phyloP scores from a whole-genome alignment of 176 grass and related monocot genomes.

The Eleusine indica region DNA sequence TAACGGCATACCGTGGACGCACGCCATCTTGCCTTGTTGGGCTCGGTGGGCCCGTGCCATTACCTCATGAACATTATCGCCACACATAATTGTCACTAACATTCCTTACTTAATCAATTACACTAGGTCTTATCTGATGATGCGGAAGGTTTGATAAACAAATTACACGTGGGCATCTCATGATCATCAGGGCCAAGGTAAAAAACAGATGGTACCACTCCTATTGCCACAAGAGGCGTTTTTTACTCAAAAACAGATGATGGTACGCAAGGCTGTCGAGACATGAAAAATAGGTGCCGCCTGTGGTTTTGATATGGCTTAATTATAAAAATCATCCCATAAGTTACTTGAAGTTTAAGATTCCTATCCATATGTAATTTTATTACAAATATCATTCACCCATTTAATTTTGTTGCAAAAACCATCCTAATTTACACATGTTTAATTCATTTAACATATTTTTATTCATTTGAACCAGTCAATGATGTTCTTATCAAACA shows the following conservation, averaged over 20 bases:
- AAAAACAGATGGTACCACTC: not conserved
- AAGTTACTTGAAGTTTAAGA: too few species aligned
- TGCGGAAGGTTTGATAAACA: not conserved
- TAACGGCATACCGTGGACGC: not conserved
- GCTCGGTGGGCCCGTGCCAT: slow-evolving; percentile 22
- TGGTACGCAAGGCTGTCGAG: too few species aligned
- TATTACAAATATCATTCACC: too few species aligned
- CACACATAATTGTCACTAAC: slow-evolving; percentile 8
- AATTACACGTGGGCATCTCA: not conserved
- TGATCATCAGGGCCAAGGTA: not conserved
- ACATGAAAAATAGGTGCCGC: too few species aligned
- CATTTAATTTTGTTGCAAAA: too few species aligned
- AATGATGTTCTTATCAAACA: too few species aligned
- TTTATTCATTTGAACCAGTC: too few species aligned
- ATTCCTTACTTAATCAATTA: slow-evolving; percentile 20
- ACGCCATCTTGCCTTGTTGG: not conserved
- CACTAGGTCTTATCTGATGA: slow-evolving; percentile 21
- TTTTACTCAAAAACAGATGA: too few species aligned
- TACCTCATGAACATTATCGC: slow-evolving; percentile 42
- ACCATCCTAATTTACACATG: too few species aligned
- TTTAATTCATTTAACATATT: too few species aligned
- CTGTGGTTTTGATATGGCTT: not conserved
- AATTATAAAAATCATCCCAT: too few species aligned
- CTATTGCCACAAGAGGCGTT: not conserved
- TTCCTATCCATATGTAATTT: too few species aligned